A percentile compares a stretch with the other conserved stretches of the same genome.
phyloP scores from a whole-genome alignment of 768 basidiomycete species.

The Lactifluus volemus region DNA sequence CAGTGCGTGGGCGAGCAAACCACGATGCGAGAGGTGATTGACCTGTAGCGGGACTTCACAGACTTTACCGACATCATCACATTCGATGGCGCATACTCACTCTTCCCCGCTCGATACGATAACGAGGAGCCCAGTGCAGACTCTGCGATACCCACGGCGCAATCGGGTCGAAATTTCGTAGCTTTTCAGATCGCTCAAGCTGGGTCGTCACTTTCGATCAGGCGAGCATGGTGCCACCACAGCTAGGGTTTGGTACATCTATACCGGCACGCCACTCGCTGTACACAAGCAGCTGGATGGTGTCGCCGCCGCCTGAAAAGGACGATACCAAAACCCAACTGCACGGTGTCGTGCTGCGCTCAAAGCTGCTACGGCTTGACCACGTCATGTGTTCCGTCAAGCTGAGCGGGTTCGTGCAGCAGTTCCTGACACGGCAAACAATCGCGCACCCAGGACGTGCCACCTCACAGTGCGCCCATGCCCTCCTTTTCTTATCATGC shows the following conservation, averaged over 20 bases:
- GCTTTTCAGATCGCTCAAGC: slow-evolving; percentile 11
- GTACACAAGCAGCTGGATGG: slow-evolving; percentile 5
- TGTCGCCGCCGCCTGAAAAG: neutral
- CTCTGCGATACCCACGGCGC: neutral
- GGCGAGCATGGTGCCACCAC: neutral
- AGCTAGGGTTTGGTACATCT: slow-evolving; percentile 1
- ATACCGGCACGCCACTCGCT: neutral
- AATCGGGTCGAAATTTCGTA: neutral
- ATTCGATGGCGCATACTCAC: slow-evolving; percentile 11
- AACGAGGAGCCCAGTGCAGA: neutral
- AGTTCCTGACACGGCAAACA: slow-evolving; percentile 2
- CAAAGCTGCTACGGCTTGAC: neutral
- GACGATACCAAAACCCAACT: neutral
- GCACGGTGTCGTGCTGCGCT: slow-evolving; percentile 5
- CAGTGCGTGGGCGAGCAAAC: neutral
- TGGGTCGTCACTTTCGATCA: slow-evolving; percentile 12
- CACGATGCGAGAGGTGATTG: neutral
- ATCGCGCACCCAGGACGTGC: slow-evolving; percentile 9
- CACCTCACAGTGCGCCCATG: slow-evolving; percentile 1
- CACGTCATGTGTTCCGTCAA: slow-evolving; percentile 6
- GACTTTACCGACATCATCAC: slow-evolving; percentile 9
- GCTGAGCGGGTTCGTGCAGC: slow-evolving; percentile 11
- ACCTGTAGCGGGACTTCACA: neutral
- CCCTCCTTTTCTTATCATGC: neutral
- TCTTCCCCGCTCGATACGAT: slow-evolving; percentile 8